A percentile compares a stretch with the other conserved stretches of the same genome.
These are phyloP conservation scores for Lotus japonicus DNA, from an alignment of 306 rosid genomes.

Conservation along the genomic window DNA sequence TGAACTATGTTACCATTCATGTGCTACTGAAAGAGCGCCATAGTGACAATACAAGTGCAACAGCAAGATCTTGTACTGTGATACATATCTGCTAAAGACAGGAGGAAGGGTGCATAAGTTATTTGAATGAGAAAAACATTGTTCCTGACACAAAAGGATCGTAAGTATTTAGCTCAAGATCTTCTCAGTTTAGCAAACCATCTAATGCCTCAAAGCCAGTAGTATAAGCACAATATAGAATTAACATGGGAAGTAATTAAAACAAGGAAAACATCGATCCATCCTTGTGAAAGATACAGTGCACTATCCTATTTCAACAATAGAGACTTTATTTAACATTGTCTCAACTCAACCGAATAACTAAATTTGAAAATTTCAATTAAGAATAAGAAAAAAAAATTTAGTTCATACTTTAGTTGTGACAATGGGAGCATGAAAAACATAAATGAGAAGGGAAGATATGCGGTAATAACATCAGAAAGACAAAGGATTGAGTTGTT, in stretches of 20 bases:
- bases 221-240: neutral
- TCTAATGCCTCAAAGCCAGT: neutral
- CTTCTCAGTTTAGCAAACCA: neutral
- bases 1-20: constrained; percentile 62
- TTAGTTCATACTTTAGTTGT: neutral
- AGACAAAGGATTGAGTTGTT: neutral
- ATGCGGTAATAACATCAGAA: neutral
- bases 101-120: constrained; percentile 16
- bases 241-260: neutral
- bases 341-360: neutral
- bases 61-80: constrained; percentile 76
- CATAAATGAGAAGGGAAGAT: neutral
- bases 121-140: constrained; percentile 11
- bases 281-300: neutral
- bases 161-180: neutral
- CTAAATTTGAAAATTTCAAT: constrained; percentile 1
- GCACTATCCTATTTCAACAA: neutral
- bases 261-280: neutral
- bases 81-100: constrained; percentile 51
- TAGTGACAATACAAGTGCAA: constrained; percentile 71
- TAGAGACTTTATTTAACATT: neutral
- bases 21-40: constrained; percentile 74
- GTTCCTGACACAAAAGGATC: neutral
- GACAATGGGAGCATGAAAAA: neutral
- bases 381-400: neutral